A percentile compares a stretch with the other conserved stretches of the same genome.
Evolutionary conservation across 2,329 filamentous ascomycete species (phyloP).

Genomic region (Escovopsis weberi): DNA sequence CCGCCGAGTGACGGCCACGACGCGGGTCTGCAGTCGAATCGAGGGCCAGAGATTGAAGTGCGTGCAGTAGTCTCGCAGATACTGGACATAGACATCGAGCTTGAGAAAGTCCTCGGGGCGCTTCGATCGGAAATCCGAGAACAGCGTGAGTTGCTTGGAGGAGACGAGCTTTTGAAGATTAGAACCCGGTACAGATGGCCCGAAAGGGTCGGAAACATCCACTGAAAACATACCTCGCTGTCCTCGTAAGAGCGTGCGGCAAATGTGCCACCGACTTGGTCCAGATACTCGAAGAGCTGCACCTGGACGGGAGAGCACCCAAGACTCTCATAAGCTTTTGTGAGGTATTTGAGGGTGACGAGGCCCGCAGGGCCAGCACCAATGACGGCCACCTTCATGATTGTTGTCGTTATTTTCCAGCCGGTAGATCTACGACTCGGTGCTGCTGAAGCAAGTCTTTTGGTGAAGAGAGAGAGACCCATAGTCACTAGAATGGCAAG

Average conservation of each 20-base stretch:
- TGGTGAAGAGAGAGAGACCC: background rate
- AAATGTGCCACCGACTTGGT: slow-evolving; percentile 28
- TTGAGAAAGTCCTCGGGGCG: slow-evolving; percentile 26
- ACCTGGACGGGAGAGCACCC: slow-evolving; percentile 20
- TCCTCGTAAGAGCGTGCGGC: slow-evolving; percentile 27
- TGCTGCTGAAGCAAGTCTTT: background rate
- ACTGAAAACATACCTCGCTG: slow-evolving; percentile 17
- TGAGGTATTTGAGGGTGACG: slow-evolving; percentile 21
- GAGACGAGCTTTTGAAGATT: slow-evolving; percentile 21
- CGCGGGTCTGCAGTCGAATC: slow-evolving; percentile 19
- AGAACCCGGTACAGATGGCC: background rate
- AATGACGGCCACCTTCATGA: slow-evolving; percentile 21
- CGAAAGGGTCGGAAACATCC: background rate
- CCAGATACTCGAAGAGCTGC: slow-evolving; percentile 26
- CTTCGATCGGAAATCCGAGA: slow-evolving; percentile 28
- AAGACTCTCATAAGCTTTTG: slow-evolving; percentile 18
- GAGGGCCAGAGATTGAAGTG: slow-evolving; percentile 22
- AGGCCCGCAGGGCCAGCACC: slow-evolving; percentile 24
- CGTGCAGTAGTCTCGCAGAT: slow-evolving; percentile 25
- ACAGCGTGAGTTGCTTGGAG: slow-evolving; percentile 31
- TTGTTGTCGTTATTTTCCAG: background rate
- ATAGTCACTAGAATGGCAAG: background rate
- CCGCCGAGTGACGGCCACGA: slow-evolving; percentile 12
- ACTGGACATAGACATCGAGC: slow-evolving; percentile 21
- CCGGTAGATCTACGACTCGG: too few species aligned